Base-by-base conservation (phyloP, 768 basidiomycete genomes). In the Daedalea quercina region DNA sequence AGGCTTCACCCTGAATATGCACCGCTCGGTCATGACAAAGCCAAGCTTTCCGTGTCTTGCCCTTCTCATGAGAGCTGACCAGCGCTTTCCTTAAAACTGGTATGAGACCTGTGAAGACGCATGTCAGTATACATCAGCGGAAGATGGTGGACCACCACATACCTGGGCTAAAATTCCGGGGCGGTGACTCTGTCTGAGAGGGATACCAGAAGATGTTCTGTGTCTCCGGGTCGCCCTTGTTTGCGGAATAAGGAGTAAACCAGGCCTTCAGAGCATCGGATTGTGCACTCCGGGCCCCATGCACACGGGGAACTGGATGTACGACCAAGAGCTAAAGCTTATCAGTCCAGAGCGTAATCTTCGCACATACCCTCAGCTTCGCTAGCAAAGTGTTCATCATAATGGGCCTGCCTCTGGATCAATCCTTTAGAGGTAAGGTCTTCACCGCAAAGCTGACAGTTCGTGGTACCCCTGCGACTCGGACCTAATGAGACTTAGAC, bases 201-300 rank as follows among this genome's bases (percentile, higher is more conserved):
- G 79, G 65, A 64, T 82, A 71, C 90, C 90, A 92, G 64, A 90
- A 90, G 2, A 68, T 52, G 55, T 87, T 85, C 40, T 58, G 44
- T 19, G 31, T 35, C 17, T 44, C n/a, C 13, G 44, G 31, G 20
- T 52, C 25, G 8, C 51, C 43, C 22, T 34, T 52, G 50, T 49
- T 49, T 4, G 48, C 26, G 11, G 19, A 23, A 24, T 51, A 43
- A 9, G 41, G 41, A 42, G 40, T 51, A 26, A 51, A 51, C 37
- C 50, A 41, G 22, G 37, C 41, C 28, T 41, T 51, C 15, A 51
- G 15, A 11, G n/a, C 34, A 13, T 40, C 33, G 17, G 2, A 20
- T 22, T n/a, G 31, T 4, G 22, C 19, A 20, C 12, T 20, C 17
- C 22, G 25, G 17, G 15, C 3, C 22, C 17, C 4, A 8, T 20